A percentile compares a stretch with the other conserved stretches of the same genome.
Conservation (phyloP, 768 basidiomycete species). For the Naganishia kalamii region DNA sequence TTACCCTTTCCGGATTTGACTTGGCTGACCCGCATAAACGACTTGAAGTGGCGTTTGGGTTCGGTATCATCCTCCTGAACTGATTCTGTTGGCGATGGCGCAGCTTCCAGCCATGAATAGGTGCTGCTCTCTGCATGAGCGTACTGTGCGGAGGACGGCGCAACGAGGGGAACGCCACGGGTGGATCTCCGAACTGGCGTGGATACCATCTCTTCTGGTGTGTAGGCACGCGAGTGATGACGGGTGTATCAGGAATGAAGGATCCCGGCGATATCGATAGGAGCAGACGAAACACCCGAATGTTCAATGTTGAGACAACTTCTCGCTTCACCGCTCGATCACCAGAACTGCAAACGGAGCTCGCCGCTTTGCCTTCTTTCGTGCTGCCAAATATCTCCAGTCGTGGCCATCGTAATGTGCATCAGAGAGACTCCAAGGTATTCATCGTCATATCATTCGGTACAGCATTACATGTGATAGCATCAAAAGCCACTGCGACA, state of each 20-base stretch:
- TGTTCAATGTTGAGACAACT: not conserved
- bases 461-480: not conserved
- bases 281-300: not conserved
- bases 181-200: constrained; percentile 19
- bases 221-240: not conserved
- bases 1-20: not conserved
- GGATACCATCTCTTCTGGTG: not conserved
- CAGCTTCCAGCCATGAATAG: constrained; percentile 16
- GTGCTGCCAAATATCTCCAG: too few relatives aligned
- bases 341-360: too few relatives aligned
- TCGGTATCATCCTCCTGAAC: not conserved
- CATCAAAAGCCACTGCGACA: not conserved
- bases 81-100: not conserved
- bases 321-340: not conserved
- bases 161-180: constrained; percentile 21
- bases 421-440: too few relatives aligned
- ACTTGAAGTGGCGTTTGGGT: constrained; percentile 1
- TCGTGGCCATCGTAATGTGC: too few relatives aligned
- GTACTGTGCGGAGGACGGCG: constrained; percentile 13
- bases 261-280: too few relatives aligned
- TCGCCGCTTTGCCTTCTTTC: too few relatives aligned
- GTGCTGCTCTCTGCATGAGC: not conserved
- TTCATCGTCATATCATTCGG: not conserved
- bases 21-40: constrained; percentile 11
- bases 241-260: not conserved